Conservation (phyloP, 768 basidiomycete species). For the Termitomyces sp. region DNA sequence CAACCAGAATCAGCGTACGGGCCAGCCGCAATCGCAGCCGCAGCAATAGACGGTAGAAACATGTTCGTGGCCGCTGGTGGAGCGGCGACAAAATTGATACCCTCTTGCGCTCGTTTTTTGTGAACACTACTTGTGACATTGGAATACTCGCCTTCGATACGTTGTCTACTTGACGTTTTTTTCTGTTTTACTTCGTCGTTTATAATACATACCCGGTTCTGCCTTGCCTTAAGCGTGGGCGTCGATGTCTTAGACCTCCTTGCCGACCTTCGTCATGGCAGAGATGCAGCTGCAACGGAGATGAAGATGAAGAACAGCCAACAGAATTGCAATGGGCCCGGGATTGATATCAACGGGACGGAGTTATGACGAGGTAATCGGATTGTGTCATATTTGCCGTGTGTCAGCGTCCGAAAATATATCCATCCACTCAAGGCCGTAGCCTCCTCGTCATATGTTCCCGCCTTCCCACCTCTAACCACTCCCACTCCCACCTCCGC, state of each 20-base stretch:
- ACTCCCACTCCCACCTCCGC: background rate
- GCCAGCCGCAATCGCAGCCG: conserved; percentile 31
- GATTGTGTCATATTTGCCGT: conserved; percentile 14
- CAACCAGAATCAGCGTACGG: conserved; percentile 35
- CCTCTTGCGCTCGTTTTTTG: conserved; percentile 12
- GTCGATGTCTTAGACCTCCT: background rate
- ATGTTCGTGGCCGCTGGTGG: conserved; percentile 1
- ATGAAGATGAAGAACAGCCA: no score
- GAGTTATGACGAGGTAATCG: conserved; percentile 10
- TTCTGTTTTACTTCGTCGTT: conserved; percentile 15
- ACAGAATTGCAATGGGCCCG: background rate
- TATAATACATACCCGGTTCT: conserved; percentile 19
- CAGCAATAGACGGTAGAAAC: background rate
- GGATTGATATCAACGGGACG: background rate
- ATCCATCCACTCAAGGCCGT: background rate
- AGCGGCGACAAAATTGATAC: conserved; percentile 18
- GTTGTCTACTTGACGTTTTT: conserved; percentile 15
- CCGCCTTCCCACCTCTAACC: background rate
- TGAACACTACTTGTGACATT: conserved; percentile 13
- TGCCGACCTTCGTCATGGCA: background rate
- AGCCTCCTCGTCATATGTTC: conserved; percentile 7
- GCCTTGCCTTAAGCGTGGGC: background rate
- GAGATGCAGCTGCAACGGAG: background rate
- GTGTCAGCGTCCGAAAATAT: conserved; percentile 11
- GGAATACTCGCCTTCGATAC: conserved; percentile 20